phyloP scores from a whole-genome alignment of 2,329 filamentous ascomycete species.

The Curvularia spicifera region DNA sequence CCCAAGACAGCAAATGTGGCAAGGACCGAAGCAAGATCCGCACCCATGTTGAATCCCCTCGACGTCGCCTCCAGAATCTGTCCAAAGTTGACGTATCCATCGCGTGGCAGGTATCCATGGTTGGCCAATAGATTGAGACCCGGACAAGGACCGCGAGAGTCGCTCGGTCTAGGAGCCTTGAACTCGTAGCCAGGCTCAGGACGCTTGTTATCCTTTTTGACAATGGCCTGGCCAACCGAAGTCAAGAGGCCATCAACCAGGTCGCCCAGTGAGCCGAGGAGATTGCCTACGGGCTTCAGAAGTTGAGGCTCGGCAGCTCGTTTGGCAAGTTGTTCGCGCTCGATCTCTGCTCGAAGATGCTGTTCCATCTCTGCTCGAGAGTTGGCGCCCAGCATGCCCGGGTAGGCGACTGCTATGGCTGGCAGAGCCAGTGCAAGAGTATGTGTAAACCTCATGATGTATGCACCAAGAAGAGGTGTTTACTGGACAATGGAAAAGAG shows the following conservation, averaged over 20 bases:
- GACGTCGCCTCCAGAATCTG: slow-evolving; percentile 25
- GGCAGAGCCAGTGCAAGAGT: slow-evolving; percentile 20
- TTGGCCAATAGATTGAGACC: slow-evolving; percentile 62
- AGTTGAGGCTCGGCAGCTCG: slow-evolving; percentile 19
- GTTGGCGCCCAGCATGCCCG: slow-evolving; percentile 23
- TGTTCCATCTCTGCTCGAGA: slow-evolving; percentile 24
- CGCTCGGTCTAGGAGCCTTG: slow-evolving; percentile 23
- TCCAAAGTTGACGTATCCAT: slow-evolving; percentile 44
- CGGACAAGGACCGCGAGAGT: slow-evolving; percentile 53
- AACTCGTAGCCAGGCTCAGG: slow-evolving; percentile 30
- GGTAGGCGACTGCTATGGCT: slow-evolving; percentile 23
- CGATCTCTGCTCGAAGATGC: slow-evolving; percentile 16
- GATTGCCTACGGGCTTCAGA: slow-evolving; percentile 13
- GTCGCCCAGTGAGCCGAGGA: slow-evolving; percentile 17
- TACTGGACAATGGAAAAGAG: not conserved
- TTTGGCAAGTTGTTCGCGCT: slow-evolving; percentile 15
- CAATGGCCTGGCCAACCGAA: slow-evolving; percentile 26
- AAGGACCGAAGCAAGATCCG: slow-evolving; percentile 44
- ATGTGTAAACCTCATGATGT: slow-evolving; percentile 24
- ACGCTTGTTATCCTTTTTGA: slow-evolving; percentile 25
- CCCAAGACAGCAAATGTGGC: slow-evolving; percentile 28
- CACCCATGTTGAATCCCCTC: slow-evolving; percentile 34
- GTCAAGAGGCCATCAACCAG: slow-evolving; percentile 25
- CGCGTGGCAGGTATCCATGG: slow-evolving; percentile 57
- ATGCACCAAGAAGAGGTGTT: not conserved